Evolutionary conservation across 2,329 filamentous ascomycete genomes (phyloP).

Genomic region (Cordyceps tenuipes): DNA sequence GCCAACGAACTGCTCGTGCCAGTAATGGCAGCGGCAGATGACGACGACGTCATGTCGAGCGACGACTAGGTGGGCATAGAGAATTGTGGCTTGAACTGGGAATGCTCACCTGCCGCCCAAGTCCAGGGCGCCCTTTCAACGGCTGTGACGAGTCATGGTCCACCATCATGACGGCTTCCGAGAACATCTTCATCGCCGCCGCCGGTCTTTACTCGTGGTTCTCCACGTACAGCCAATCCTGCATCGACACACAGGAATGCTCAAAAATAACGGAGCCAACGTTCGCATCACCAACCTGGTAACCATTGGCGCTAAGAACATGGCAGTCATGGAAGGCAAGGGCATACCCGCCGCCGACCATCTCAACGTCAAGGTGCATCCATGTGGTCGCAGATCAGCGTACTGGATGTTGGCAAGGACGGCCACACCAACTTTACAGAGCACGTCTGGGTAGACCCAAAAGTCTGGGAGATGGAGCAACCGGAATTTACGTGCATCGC

Average conservation of each 20-base stretch:
- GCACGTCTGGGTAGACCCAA: conserved; percentile 14
- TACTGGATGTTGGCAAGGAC: conserved; percentile 17
- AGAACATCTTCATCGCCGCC: conserved; percentile 17
- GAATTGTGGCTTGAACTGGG: no score
- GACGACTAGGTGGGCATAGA: no score
- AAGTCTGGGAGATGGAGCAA: conserved; percentile 23
- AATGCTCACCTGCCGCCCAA: no score
- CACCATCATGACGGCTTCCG: conserved; percentile 12
- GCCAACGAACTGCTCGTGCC: no score
- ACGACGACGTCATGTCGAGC: no score
- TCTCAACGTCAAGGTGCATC: conserved; percentile 21
- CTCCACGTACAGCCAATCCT: conserved; percentile 16
- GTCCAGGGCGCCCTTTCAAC: no score
- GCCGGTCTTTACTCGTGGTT: conserved; percentile 24
- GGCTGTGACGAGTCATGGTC: conserved; percentile 20
- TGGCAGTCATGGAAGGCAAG: conserved; percentile 19
- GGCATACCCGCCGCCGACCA: conserved; percentile 21
- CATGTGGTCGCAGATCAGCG: conserved; percentile 22
- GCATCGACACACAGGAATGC: conserved; percentile 18
- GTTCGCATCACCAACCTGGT: conserved; percentile 21
- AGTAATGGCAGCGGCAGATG: no score
- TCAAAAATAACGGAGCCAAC: conserved; percentile 18
- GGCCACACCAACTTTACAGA: background rate
- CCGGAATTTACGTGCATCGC: conserved; percentile 21
- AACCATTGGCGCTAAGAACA: conserved; percentile 25